phyloP scores from a whole-genome alignment of 2,329 filamentous ascomycete genomes.

The Harringtonia lauricola region DNA sequence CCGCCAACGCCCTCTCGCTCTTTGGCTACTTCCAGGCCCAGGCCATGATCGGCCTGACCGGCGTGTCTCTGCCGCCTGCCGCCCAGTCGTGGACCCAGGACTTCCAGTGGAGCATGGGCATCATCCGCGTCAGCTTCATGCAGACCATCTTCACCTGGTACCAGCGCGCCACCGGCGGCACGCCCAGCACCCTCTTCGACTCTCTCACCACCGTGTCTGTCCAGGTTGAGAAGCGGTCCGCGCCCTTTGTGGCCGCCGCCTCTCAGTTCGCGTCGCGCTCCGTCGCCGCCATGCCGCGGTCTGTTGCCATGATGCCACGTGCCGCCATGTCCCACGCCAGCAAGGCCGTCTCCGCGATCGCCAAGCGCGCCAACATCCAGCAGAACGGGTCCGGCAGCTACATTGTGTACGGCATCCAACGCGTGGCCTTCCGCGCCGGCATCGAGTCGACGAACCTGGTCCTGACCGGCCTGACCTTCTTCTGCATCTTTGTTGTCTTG shows the following conservation, averaged over 20 bases:
- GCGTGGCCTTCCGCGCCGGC: conserved; percentile 67
- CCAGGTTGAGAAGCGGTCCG: conserved; percentile 50
- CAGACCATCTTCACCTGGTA: conserved; percentile 80
- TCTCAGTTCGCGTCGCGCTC: conserved; percentile 26
- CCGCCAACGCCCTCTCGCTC: conserved; percentile 71
- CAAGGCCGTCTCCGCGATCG: conserved; percentile 17
- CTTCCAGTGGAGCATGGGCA: conserved; percentile 87
- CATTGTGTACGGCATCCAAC: conserved; percentile 61
- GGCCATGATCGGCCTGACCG: conserved; percentile 69
- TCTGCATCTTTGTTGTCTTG: conserved; percentile 64
- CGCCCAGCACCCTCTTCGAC: conserved; percentile 61
- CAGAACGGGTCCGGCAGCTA: conserved; percentile 29
- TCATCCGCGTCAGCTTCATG: conserved; percentile 68
- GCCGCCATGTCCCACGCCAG: conserved; percentile 16
- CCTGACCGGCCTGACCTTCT: conserved; percentile 73
- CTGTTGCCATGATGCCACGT: conserved; percentile 24
- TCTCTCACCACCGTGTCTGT: conserved; percentile 60
- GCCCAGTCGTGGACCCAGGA: conserved; percentile 83
- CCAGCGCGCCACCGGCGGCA: conserved; percentile 73
- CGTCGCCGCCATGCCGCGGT: conserved; percentile 26
- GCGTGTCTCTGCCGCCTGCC: conserved; percentile 65
- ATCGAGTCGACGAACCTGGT: conserved; percentile 82
- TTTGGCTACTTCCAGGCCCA: conserved; percentile 84
- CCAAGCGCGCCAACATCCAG: conserved; percentile 44
- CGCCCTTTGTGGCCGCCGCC: conserved; percentile 17